Conservation (phyloP, 768 basidiomycete genomes). For the Lactarius deliciosus region DNA sequence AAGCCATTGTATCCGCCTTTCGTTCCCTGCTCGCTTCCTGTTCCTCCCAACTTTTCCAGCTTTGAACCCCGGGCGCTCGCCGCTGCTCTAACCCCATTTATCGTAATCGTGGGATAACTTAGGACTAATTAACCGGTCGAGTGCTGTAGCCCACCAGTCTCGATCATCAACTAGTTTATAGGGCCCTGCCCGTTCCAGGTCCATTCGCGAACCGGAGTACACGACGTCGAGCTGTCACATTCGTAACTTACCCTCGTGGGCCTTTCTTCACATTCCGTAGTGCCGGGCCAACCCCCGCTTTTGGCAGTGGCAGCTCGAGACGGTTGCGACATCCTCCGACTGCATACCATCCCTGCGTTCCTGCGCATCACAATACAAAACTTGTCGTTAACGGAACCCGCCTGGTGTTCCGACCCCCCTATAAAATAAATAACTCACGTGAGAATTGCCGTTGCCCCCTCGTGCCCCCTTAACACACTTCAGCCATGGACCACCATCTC, state of each 20-base stretch:
- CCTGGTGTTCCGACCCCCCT: conserved; percentile 6
- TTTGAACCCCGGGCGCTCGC: background rate
- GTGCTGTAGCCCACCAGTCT: background rate
- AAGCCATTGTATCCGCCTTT: background rate
- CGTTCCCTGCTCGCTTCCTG: background rate
- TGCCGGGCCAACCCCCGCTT: background rate
- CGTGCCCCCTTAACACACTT: background rate
- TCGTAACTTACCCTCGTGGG: background rate
- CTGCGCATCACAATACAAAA: conserved; percentile 10
- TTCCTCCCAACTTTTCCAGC: background rate
- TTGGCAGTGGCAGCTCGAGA: background rate
- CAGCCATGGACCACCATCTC: conserved; percentile 13
- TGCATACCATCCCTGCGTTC: conserved; percentile 3
- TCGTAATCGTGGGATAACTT: too few species aligned
- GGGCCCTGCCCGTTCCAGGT: background rate
- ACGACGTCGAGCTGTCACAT: background rate
- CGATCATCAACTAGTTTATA: background rate
- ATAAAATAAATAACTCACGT: background rate
- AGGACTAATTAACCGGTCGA: background rate
- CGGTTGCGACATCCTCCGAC: conserved; percentile 6
- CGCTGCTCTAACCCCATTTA: background rate
- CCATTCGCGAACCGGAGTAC: background rate
- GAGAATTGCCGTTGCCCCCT: conserved; percentile 11
- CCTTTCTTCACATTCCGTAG: background rate
- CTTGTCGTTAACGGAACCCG: background rate